Conservation (phyloP, 1,139 yeast species). For the Pichia sp. region DNA sequence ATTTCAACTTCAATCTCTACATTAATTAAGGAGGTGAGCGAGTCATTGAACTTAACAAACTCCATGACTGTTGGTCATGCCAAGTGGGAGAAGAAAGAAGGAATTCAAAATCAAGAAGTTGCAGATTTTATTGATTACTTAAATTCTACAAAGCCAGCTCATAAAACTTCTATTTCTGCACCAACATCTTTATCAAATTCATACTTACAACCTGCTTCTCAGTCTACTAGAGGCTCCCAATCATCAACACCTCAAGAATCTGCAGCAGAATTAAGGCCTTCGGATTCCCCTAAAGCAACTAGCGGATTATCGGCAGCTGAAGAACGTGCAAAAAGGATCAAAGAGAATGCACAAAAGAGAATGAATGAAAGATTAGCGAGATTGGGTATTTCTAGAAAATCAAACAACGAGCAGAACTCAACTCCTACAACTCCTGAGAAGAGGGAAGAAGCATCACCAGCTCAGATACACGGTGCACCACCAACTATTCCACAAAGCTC, state of each 20-base stretch:
- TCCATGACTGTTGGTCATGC: conserved; percentile 49
- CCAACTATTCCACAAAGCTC: not conserved
- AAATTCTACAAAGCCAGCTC: conserved; percentile 30
- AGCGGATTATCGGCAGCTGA: conserved; percentile 29
- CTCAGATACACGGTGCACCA: not conserved
- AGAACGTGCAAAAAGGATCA: conserved; percentile 76
- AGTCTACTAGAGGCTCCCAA: not conserved
- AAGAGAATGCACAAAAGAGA: conserved; percentile 84
- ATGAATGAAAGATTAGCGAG: conserved; percentile 88
- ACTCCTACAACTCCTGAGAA: not conserved
- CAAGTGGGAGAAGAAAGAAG: conserved; percentile 84
- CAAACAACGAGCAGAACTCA: conserved; percentile 1
- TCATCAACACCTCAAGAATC: conserved; percentile 1
- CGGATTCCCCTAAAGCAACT: conserved; percentile 7
- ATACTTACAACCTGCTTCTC: conserved; percentile 2
- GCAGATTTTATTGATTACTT: conserved; percentile 54
- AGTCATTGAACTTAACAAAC: conserved; percentile 37
- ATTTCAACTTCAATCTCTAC: conserved; percentile 68
- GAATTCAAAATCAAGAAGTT: conserved; percentile 59
- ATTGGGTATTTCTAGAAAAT: conserved; percentile 56
- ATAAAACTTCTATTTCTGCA: conserved; percentile 16
- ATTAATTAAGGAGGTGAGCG: conserved; percentile 55
- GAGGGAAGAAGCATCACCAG: conserved; percentile 3
- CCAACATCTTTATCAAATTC: conserved; percentile 9
- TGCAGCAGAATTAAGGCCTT: not conserved